phyloP scores from a whole-genome alignment of 2,329 filamentous ascomycete species.

The Penicillium janthinellum region DNA sequence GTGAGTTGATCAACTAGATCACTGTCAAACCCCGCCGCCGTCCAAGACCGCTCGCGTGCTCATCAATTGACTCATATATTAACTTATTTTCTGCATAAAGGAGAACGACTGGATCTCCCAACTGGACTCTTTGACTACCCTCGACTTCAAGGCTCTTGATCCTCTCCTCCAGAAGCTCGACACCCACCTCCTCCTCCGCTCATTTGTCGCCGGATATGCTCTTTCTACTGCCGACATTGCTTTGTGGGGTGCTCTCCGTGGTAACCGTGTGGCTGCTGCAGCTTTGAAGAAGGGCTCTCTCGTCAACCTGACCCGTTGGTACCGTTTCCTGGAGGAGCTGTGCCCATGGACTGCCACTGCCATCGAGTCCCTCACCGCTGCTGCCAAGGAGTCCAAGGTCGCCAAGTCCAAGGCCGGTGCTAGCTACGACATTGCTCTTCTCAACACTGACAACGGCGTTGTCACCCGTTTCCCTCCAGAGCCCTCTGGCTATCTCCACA shows the following conservation, averaged over 20 bases:
- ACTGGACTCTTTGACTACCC: constrained; percentile 53
- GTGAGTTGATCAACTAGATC: constrained; percentile 25
- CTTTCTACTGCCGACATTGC: constrained; percentile 76
- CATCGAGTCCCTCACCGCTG: constrained; percentile 69
- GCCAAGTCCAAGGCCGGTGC: constrained; percentile 74
- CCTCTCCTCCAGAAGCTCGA: constrained; percentile 75
- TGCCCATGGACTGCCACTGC: constrained; percentile 75
- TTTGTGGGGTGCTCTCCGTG: constrained; percentile 79
- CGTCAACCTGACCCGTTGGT: constrained; percentile 82
- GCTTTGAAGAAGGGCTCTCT: constrained; percentile 78
- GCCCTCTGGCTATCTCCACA: constrained; percentile 93
- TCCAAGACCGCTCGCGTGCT: background rate
- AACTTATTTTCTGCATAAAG: constrained; percentile 23
- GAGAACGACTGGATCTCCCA: constrained; percentile 60
- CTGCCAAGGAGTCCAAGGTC: constrained; percentile 68
- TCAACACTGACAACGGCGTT: constrained; percentile 83
- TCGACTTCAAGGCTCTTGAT: constrained; percentile 83
- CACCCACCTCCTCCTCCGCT: constrained; percentile 82
- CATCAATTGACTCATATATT: background rate
- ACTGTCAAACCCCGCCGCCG: background rate
- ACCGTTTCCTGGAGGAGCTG: constrained; percentile 77
- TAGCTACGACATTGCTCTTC: constrained; percentile 85
- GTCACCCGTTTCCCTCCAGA: constrained; percentile 92
- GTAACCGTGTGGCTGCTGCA: constrained; percentile 79
- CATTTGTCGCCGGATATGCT: constrained; percentile 80